Base-by-base conservation (phyloP, 805 yeast species). In the Kazachstania viticola region DNA sequence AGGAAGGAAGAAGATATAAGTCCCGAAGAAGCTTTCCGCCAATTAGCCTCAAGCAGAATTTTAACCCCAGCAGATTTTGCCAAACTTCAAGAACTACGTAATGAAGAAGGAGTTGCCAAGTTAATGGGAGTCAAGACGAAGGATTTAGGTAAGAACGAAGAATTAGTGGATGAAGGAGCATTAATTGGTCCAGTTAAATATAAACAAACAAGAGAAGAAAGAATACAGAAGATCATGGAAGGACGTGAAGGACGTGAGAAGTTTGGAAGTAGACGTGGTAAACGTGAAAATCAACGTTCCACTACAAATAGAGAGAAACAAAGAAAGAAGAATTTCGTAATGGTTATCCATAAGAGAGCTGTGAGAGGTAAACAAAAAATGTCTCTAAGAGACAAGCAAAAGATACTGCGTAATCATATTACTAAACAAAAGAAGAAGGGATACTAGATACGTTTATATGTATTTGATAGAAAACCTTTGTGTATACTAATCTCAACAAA, bases 1-100 rank as follows among this genome's bases (percentile, higher is more conserved):
- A 36, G 23, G 1, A 30, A 33, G 7, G 28, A 30, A 3, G 34
- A 35, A 11, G 44, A 37, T 25, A 49, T 61, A 34, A 52, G 60
- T 43, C 48, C 64, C 35, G 57, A 54, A 30, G 39, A 60, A 5
- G 62, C 59, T 32, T 67, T 68, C 62, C 61, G 65, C 34, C 74
- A 74, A 35, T 43, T 83, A 41, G 79, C 77, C 24, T 68, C 80
- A n/a, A 69, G 74, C 30, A 74, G 80, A 45, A 79, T 91, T 38
- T 68, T 91, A 45, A 91, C 99, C 0, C 98, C 99, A 15, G 96
- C 97, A 1, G 99, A 91, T 64, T 91, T 87, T 54, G 95, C 95
- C 40, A 88, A 88, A 60, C 67, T 91, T 47, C 88, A 88, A 49
- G 95, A 91, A 58, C 69, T 91, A 46, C 73, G 75, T 49, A 66